Evolutionary conservation across 257 asterid genomes (phyloP), one percentile per base, ranked within the genome.

Genomic region (Solanum chiquidenum): DNA sequence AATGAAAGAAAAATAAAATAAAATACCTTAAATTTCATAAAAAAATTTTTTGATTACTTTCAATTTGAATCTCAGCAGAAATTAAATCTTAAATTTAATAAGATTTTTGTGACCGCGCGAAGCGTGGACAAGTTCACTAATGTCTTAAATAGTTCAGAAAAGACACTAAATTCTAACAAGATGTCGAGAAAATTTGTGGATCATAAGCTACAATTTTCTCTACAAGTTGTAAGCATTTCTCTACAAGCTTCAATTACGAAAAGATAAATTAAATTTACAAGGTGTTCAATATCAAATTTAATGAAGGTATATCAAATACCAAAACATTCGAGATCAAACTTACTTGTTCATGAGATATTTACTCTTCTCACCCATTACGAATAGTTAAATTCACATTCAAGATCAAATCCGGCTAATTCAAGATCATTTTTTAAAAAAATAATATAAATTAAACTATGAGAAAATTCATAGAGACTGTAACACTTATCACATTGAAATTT

Each of bases 321-420:
- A 69, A 69, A 7, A 2, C 0, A 4, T 69, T 29, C 6, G 0
- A 69, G 40, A 69, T 31, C n/a, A 31, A 69, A 69, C 3, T 69
- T 69, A 31, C 6, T 69, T 69, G 6, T 31, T 69, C 6, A 0
- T 69, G 40, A 69, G 7, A 14, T 69, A 31, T 14, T 69, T 68
- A 27, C 2, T 25, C 34, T 0, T 29, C 11, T 0, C 21, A 1
- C 1, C 4, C 5, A 13, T 6, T 68, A 27, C 0, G 6, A 69
- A 29, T 69, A 69, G 4, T 64, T n/a, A 64, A n/a, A 69, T 6
- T 69, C 6, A 69, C 37, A 69, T 29, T 31, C 0, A 13, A 29
- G 5, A 13, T 69, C 12, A 55, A 55, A 55, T 1, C 2, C 12
- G 1, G 7, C 3, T 33, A 69, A 20, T 31, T 69, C 40, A 29